Percentiles rank a stretch among this genome's conserved stretches.
Evolutionary conservation across 2,329 filamentous ascomycete species (phyloP).

Genomic region (Laburnicola sp.): DNA sequence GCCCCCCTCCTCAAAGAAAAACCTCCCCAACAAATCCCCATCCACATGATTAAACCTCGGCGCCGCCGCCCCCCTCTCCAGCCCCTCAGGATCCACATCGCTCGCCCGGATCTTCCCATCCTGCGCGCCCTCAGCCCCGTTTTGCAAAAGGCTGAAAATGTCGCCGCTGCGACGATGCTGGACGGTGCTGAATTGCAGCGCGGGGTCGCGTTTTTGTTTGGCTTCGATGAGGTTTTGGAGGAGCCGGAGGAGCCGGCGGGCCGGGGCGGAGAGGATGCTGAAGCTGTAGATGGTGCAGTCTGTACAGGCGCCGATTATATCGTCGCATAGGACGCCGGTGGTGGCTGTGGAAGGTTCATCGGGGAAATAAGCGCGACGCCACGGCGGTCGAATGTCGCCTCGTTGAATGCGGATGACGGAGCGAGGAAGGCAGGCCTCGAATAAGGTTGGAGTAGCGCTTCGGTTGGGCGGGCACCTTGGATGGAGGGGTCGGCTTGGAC

Average conservation of each 20-base stretch:
- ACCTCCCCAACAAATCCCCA: constrained; percentile 46
- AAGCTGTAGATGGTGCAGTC: constrained; percentile 62
- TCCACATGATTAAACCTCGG: constrained; percentile 45
- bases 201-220: constrained; percentile 20
- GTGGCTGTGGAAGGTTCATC: constrained; percentile 22
- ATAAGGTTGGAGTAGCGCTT: constrained; percentile 39
- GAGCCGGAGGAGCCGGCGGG: constrained; percentile 71
- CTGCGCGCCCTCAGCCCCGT: constrained; percentile 25
- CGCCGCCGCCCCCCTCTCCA: constrained; percentile 17
- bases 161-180: constrained; percentile 21
- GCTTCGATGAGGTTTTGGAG: constrained; percentile 65
- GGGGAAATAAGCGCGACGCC: constrained; percentile 28
- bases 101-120: constrained; percentile 21
- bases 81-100: constrained; percentile 32
- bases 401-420: constrained; percentile 55
- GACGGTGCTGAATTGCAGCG: constrained; percentile 16
- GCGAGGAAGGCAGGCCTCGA: constrained; percentile 48
- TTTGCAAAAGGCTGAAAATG: constrained; percentile 27
- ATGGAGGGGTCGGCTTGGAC: too few species aligned
- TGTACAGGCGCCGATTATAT: constrained; percentile 55
- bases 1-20: constrained; percentile 26
- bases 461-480: constrained; percentile 21
- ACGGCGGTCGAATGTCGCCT: constrained; percentile 48
- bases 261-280: constrained; percentile 62
- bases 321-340: constrained; percentile 48